Percentiles rank a stretch among this genome's conserved stretches.
Conservation (phyloP, 306 rosid species). For the Senna siamea region DNA sequence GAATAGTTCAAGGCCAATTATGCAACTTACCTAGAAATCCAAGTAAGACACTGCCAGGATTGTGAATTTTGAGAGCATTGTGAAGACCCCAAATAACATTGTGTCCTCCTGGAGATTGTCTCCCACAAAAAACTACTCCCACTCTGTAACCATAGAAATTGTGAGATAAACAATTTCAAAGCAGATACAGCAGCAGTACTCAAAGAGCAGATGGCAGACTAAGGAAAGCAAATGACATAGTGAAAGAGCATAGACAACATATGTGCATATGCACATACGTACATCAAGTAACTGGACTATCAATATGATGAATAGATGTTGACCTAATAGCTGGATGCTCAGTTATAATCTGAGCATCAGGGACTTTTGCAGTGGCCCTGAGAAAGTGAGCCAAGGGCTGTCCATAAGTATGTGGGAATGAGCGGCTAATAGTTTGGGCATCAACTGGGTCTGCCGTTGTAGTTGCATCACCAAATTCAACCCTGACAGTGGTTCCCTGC, state of each 20-base stretch:
- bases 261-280: background rate
- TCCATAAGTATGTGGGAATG: slow-evolving; percentile 81
- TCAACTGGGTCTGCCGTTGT: slow-evolving; percentile 80
- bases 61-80: slow-evolving; percentile 80
- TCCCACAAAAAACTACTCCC: slow-evolving; percentile 90
- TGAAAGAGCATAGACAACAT: slow-evolving; percentile 1
- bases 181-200: background rate
- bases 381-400: slow-evolving; percentile 98
- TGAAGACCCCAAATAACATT: slow-evolving; percentile 95
- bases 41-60: slow-evolving; percentile 68
- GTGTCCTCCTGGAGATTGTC: slow-evolving; percentile 99
- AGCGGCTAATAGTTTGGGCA: slow-evolving; percentile 59
- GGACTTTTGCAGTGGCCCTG: slow-evolving; percentile 85
- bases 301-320: background rate
- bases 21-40: slow-evolving; percentile 82
- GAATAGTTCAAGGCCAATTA: background rate
- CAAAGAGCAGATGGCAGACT: too few relatives aligned
- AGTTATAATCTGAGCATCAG: slow-evolving; percentile 91
- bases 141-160: slow-evolving; percentile 55
- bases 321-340: slow-evolving; percentile 81
- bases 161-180: slow-evolving; percentile 13
- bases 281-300: background rate
- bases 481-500: slow-evolving; percentile 96
- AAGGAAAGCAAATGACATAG: too few relatives aligned
- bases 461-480: slow-evolving; percentile 90